Conservation (phyloP, 1,284 basidiomycete genomes). For the Pseudozyma tsukubaensis region DNA sequence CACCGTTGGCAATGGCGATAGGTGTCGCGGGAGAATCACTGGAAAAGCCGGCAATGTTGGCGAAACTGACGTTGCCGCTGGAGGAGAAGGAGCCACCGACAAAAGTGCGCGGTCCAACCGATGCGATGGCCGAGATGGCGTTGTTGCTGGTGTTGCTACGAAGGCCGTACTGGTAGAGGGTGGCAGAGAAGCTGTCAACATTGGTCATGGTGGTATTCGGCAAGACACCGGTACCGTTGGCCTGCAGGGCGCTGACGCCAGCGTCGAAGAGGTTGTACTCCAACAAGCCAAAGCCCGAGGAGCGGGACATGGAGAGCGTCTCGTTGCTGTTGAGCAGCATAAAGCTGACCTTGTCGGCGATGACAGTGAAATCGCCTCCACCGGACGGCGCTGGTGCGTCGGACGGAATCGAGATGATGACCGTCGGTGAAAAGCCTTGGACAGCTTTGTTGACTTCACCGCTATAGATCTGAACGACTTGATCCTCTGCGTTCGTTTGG, state of each 20-base stretch:
- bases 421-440: conserved; percentile 47
- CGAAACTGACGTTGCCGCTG: conserved; percentile 73
- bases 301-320: conserved; percentile 42
- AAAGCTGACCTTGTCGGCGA: conserved; percentile 72
- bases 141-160: conserved; percentile 39
- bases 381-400: conserved; percentile 73
- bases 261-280: conserved; percentile 60
- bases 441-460: conserved; percentile 77
- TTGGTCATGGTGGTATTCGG: conserved; percentile 75
- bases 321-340: conserved; percentile 56
- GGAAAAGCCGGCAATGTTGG: conserved; percentile 81
- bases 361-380: conserved; percentile 81
- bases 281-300: conserved; percentile 54
- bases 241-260: conserved; percentile 24
- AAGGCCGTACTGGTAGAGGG: conserved; percentile 71
- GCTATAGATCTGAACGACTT: conserved; percentile 77
- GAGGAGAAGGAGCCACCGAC: conserved; percentile 81
- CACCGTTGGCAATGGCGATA: conserved; percentile 65
- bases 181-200: conserved; percentile 76
- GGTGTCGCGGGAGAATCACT: conserved; percentile 73
- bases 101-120: conserved; percentile 73
- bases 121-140: conserved; percentile 74
- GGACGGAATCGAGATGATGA: conserved; percentile 54
- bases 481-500: conserved; percentile 80
- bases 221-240: conserved; percentile 48